These are phyloP conservation scores for Amanita thiersii DNA, from an alignment of 768 basidiomycete species.

Conservation along the genomic window DNA sequence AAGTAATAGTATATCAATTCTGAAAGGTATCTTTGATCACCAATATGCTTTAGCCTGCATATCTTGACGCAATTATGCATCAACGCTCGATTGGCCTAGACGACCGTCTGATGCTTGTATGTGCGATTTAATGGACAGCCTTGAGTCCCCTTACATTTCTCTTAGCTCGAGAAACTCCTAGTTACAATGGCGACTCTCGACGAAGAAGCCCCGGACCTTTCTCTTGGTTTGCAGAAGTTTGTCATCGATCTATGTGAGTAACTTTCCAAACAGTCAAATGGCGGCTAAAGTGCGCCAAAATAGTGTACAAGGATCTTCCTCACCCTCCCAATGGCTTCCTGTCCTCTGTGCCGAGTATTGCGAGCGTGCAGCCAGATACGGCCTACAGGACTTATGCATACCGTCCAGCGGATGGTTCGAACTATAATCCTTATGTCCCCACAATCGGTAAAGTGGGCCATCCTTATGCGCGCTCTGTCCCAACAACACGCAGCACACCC, in stretches of 20 bases:
- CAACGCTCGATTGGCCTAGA: constrained; percentile 33
- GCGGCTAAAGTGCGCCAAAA: too few relatives aligned
- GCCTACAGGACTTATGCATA: constrained; percentile 34
- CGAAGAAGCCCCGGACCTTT: constrained; percentile 16
- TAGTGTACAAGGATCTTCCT: constrained; percentile 75
- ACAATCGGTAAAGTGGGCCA: constrained; percentile 50
- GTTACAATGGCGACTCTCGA: constrained; percentile 47
- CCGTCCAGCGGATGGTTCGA: constrained; percentile 52
- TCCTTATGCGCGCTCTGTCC: constrained; percentile 64
- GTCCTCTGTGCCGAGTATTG: constrained; percentile 1
- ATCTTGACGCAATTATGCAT: constrained; percentile 38
- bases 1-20: neutral
- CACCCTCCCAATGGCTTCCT: constrained; percentile 61
- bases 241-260: constrained; percentile 51
- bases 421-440: constrained; percentile 49
- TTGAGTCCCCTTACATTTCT: constrained; percentile 6
- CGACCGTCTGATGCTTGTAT: constrained; percentile 54
- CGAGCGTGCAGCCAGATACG: neutral
- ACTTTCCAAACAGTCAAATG: constrained; percentile 11
- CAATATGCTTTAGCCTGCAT: constrained; percentile 33
- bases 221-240: constrained; percentile 35
- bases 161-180: constrained; percentile 58
- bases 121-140: constrained; percentile 12
- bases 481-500: constrained; percentile 35
- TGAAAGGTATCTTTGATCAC: too few relatives aligned